Percentiles rank a stretch among this genome's conserved stretches.
Conservation (phyloP, 1,139 yeast genomes). For the Casaregolazyma suthepensis region DNA sequence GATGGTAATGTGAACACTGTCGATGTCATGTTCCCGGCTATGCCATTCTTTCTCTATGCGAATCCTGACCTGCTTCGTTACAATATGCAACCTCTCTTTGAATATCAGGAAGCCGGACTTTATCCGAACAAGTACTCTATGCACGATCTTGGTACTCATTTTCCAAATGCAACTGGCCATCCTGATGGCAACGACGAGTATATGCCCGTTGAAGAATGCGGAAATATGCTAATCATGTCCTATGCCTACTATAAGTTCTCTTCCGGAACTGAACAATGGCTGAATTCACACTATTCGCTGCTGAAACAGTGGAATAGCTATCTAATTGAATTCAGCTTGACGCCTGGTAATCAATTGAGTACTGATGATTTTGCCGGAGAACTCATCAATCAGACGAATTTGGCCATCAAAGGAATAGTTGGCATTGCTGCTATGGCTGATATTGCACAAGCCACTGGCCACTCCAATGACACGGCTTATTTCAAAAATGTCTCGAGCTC, state of each 20-base stretch:
- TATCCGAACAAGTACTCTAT: background rate
- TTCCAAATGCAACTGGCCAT: background rate
- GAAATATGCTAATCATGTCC: background rate
- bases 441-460: background rate
- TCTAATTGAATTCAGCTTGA: background rate
- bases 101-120: background rate
- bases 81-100: background rate
- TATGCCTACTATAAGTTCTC: background rate
- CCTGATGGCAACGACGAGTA: background rate
- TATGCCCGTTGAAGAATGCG: background rate
- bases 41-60: slow-evolving; percentile 36
- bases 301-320: background rate
- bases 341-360: slow-evolving; percentile 10
- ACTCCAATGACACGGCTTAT: background rate
- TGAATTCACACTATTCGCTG: background rate
- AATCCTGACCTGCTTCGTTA: background rate
- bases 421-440: background rate
- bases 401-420: background rate
- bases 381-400: background rate
- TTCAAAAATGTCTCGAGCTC: background rate
- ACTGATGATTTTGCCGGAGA: slow-evolving; percentile 13
- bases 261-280: background rate
- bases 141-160: background rate
- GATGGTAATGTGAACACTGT: slow-evolving; percentile 40
- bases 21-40: slow-evolving; percentile 21